These are phyloP conservation scores for Chenopodium formosanum DNA, from an alignment of 148 eudicot genomes.

Conservation along the genomic window DNA sequence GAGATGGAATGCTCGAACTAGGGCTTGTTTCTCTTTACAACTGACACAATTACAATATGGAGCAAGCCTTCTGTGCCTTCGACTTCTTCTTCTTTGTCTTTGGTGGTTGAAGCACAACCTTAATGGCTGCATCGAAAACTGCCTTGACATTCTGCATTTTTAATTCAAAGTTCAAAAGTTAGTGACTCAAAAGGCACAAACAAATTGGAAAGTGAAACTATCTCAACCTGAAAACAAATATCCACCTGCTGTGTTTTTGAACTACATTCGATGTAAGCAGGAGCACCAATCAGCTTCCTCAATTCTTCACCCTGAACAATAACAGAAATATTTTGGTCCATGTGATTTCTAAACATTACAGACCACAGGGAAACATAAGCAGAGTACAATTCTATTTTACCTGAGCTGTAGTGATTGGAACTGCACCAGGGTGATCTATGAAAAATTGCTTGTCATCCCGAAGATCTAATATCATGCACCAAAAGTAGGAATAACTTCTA, in stretches of 20 bases:
- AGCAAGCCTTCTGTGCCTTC: conserved; percentile 77
- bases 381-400: conserved; percentile 24
- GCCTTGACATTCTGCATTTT: conserved; percentile 73
- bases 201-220: background rate
- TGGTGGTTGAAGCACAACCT: conserved; percentile 95
- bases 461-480: conserved; percentile 53
- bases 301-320: conserved; percentile 67
- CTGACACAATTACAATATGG: conserved; percentile 71
- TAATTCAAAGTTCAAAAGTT: background rate
- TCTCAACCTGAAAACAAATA: background rate
- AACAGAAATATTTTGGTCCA: conserved; percentile 12
- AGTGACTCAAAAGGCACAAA: conserved; percentile 5
- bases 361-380: background rate
- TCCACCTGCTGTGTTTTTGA: conserved; percentile 78
- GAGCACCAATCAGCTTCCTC: conserved; percentile 68
- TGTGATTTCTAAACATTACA: background rate
- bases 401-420: conserved; percentile 77
- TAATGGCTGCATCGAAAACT: conserved; percentile 95
- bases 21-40: conserved; percentile 37
- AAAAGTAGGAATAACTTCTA: conserved; percentile 17
- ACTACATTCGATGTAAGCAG: conserved; percentile 82
- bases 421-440: conserved; percentile 81
- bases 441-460: conserved; percentile 85
- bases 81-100: conserved; percentile 95
- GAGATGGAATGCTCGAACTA: conserved; percentile 24